phyloP scores from a whole-genome alignment of 1,139 yeast species.

The Lipomyces yarrowii region DNA sequence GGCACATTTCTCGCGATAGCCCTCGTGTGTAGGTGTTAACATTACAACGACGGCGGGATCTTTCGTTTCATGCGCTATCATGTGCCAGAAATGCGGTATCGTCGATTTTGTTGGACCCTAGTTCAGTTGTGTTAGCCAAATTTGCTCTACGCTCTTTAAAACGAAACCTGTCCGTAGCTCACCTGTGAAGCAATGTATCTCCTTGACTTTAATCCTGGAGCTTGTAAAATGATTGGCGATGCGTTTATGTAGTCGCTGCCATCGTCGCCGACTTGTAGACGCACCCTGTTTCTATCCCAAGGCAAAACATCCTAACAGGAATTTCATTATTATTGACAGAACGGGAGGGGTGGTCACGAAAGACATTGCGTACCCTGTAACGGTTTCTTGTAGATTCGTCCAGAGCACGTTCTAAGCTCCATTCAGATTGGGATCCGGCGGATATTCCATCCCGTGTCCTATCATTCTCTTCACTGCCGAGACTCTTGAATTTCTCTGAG shows the following conservation, averaged over 20 bases:
- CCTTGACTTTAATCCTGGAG: conserved; percentile 33
- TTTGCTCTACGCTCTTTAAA: conserved; percentile 32
- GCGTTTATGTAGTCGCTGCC: conserved; percentile 52
- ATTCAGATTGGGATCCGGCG: background rate
- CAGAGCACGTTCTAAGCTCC: conserved; percentile 5
- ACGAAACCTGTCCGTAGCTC: conserved; percentile 32
- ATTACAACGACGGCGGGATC: conserved; percentile 66
- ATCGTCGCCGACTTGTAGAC: conserved; percentile 41
- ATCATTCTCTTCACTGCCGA: conserved; percentile 2
- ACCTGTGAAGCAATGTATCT: conserved; percentile 45
- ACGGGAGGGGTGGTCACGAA: background rate
- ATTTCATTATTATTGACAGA: background rate
- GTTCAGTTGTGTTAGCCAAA: conserved; percentile 37
- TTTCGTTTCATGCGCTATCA: conserved; percentile 41
- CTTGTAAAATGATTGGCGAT: conserved; percentile 44
- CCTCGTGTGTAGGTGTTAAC: conserved; percentile 81
- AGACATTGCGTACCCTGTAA: background rate
- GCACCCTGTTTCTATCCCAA: conserved; percentile 59
- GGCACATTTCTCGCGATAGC: conserved; percentile 63
- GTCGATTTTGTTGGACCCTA: conserved; percentile 76
- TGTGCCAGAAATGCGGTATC: conserved; percentile 76
- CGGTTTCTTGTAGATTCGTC: conserved; percentile 8
- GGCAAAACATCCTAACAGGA: conserved; percentile 49
- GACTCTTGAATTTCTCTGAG: conserved; percentile 5
- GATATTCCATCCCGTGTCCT: background rate